Evolutionary conservation across 2,329 filamentous ascomycete species (phyloP).

Genomic region (Botryotinia calthae): DNA sequence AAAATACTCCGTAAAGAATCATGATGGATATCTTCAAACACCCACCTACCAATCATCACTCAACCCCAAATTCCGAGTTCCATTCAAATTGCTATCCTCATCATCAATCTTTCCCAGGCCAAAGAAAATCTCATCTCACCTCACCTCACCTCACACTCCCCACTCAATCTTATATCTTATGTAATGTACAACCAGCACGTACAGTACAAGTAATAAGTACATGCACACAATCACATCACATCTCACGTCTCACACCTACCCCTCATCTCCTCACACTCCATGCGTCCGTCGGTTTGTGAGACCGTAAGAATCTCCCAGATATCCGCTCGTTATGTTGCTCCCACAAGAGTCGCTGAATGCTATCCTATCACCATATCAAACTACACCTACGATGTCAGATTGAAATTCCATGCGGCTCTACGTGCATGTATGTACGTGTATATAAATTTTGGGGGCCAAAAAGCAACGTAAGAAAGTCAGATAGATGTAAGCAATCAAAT

Average conservation of each 20-base stretch:
- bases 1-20: background rate
- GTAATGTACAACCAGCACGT: conserved; percentile 4
- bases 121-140: conserved; percentile 9
- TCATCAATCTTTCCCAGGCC: background rate
- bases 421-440: too few relatives aligned
- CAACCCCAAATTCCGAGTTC: background rate
- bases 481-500: too few relatives aligned
- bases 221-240: background rate
- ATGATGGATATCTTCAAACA: background rate
- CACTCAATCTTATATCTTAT: conserved; percentile 14
- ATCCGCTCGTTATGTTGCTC: background rate
- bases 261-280: background rate
- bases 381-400: too few relatives aligned
- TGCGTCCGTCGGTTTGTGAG: background rate
- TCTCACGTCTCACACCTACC: background rate
- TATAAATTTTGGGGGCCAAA: too few relatives aligned
- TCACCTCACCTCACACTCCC: background rate
- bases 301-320: background rate
- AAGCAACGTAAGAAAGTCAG: too few relatives aligned
- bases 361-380: too few relatives aligned
- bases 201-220: background rate
- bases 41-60: background rate
- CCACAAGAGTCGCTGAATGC: too few relatives aligned
- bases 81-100: background rate
- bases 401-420: background rate